A percentile compares a stretch with the other conserved stretches of the same genome.
Evolutionary conservation across 2,329 filamentous ascomycete species (phyloP).

Genomic region (Cladophialophora chaetospira): DNA sequence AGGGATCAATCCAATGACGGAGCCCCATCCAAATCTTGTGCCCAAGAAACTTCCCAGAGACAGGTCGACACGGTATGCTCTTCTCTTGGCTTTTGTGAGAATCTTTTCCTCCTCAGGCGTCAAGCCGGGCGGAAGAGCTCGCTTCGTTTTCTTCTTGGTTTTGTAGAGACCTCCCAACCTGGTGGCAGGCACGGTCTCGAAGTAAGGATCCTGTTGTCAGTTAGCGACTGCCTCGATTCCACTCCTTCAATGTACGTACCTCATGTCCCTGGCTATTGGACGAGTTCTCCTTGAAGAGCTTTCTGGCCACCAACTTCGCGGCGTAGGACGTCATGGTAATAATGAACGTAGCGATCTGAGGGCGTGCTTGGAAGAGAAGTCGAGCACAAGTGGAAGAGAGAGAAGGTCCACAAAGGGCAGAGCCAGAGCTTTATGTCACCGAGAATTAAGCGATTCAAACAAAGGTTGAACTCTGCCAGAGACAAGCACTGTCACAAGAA

Average conservation of each 20-base stretch:
- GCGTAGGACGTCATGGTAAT: conserved; percentile 58
- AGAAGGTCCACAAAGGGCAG: conserved; percentile 8
- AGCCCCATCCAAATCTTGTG: conserved; percentile 84
- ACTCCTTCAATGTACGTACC: conserved; percentile 40
- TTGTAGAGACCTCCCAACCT: conserved; percentile 52
- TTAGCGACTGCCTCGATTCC: conserved; percentile 4
- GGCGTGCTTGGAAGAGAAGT: neutral
- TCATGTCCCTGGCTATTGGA: conserved; percentile 62
- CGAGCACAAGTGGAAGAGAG: neutral
- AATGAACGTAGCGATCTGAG: conserved; percentile 28
- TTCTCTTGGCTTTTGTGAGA: conserved; percentile 80
- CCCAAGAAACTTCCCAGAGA: conserved; percentile 79
- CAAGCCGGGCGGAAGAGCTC: conserved; percentile 79
- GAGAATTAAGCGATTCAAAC: conserved; percentile 15
- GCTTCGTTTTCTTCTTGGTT: conserved; percentile 81
- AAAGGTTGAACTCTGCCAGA: conserved; percentile 16
- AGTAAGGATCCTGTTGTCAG: conserved; percentile 76
- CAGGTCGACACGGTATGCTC: conserved; percentile 84
- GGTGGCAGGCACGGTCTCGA: conserved; percentile 76
- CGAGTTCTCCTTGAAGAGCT: conserved; percentile 58
- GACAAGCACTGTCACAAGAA: conserved; percentile 8
- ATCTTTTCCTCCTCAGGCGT: conserved; percentile 79
- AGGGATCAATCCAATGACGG: conserved; percentile 81
- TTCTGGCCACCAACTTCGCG: conserved; percentile 59
- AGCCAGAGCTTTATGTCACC: conserved; percentile 21